Base-by-base conservation (phyloP, 2,329 filamentous ascomycete species). In the Aspergillus pseudonomiae region DNA sequence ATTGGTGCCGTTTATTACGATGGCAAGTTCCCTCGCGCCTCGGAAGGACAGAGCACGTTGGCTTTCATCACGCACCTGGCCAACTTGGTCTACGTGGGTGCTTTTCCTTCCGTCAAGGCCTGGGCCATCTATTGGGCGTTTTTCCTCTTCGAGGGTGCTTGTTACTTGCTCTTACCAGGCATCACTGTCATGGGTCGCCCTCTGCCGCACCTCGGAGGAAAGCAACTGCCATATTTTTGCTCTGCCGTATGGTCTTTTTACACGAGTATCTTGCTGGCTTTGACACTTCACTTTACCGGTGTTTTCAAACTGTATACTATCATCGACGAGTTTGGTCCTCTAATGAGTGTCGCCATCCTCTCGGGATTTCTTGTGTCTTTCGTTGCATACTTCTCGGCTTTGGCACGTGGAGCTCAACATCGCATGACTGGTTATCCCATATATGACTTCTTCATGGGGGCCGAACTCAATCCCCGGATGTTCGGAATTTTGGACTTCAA, bases 91-190 rank as follows among this genome's bases (percentile, higher is more conserved):
- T 95, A 94, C 78, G 91, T 90, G 32, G 91, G 92, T 68, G 94
- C 94, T 0, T 98, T 90, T 79, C 95, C 95, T 2, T 89, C 88
- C 62, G 75, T 88, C 59, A 89, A 89, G 77, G 94, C 94, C 2
- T 99, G 94, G 94, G 80, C 84, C 63, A 96, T 97, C 75, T 99
- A 98, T 84, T 99, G 95, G 95, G 83, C 84, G 59, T 98, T 97
- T 79, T 91, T 96, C 81, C 78, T 96, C 71, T 91, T 93, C 63
- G 92, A 98, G 81, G 92, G 85, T 62, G 83, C 88, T 46, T 91
- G 91, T 76, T 99, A 99, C 81, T 87, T 94, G 74, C 81, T 89
- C 64, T 87, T 97, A 73, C 95, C 95, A 2, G 95, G 95, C 67
- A 89, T 99, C 66, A 94, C 89, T 81, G 88, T 89, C 64, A 91